Conservation (phyloP, 306 rosid species). For the Cucumis sativus region DNA sequence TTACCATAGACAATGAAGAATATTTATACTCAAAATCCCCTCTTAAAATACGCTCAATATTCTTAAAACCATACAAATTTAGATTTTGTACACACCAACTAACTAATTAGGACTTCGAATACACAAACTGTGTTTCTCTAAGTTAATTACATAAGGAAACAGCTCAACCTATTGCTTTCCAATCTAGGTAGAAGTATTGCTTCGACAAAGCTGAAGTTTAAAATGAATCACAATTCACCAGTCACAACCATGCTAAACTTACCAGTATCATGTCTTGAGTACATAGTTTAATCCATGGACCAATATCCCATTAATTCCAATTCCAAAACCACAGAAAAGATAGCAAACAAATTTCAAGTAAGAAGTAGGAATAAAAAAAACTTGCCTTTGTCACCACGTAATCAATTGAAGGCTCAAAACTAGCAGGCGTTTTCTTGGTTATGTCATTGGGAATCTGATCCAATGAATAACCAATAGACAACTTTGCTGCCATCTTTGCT, state of each 20-base stretch:
- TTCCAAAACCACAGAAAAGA: neutral
- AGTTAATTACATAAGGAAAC: neutral
- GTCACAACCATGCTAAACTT: neutral
- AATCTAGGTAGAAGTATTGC: neutral
- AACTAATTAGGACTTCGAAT: neutral
- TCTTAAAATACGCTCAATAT: neutral
- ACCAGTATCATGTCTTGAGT: neutral
- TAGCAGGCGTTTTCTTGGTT: slow-evolving; percentile 86
- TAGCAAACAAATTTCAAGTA: neutral
- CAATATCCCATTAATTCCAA: neutral
- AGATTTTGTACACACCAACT: neutral
- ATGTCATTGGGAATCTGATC: slow-evolving; percentile 97
- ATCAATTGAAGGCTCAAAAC: slow-evolving; percentile 97
- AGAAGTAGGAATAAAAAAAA: neutral
- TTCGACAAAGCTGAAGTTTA: neutral
- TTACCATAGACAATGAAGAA: neutral
- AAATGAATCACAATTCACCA: neutral
- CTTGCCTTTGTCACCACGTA: slow-evolving; percentile 90
- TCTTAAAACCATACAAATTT: neutral
- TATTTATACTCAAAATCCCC: neutral
- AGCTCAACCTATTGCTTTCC: too few relatives aligned
- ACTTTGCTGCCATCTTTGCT: slow-evolving; percentile 90
- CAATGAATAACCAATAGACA: slow-evolving; percentile 82
- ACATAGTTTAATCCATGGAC: neutral
- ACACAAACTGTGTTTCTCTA: neutral